Base-by-base conservation (phyloP, 148 eudicot species). In the Silene conica region DNA sequence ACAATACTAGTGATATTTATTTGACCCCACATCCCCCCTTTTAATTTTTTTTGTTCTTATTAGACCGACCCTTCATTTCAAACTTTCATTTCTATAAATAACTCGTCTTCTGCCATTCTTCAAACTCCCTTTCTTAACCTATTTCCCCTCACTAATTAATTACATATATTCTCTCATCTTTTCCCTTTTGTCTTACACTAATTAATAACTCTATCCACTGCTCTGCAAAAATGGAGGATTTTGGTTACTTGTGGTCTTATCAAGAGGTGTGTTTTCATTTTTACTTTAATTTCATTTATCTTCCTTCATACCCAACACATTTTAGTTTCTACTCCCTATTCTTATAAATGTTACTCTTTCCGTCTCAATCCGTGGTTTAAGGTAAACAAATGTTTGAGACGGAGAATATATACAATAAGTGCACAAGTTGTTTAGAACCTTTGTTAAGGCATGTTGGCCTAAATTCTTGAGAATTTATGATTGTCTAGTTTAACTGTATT, bases 191-290 rank as follows among this genome's bases (percentile, higher is more conserved):
- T 54, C 71, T 34, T 58, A 59, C 62, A 69, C 74, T 66, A 18
- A 18, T 25, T 25, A 8, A 15, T 19, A 62, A n/a, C 54, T 16
- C 25, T 61, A 60, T 19, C 20, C 50, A 38, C 43, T 38, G 43
- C 43, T 31, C 34, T 31, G 34, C 34, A 59, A 74, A 79, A 57
- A 87, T 90, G 92, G 92, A 82, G 28, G 89, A 88, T 20, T 57
- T 87, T 68, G 78, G 77, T 55, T 79, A 81, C 77, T 50, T 88
- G 16, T 90, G 87, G 89, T 69, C 62, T 71, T 80, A 84, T 68
- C 88, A 81, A 75, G 92, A 90, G 89, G 96, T 90, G 77, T 75
- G 81, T 67, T 58, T 76, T 78, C 19, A 12, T 31, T 23, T 13
- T 9, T 73, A 5, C 5, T 1, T 34, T 0, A 38, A 38, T 38